Conservation (phyloP, 768 basidiomycete species). For the Boletus speciosus region DNA sequence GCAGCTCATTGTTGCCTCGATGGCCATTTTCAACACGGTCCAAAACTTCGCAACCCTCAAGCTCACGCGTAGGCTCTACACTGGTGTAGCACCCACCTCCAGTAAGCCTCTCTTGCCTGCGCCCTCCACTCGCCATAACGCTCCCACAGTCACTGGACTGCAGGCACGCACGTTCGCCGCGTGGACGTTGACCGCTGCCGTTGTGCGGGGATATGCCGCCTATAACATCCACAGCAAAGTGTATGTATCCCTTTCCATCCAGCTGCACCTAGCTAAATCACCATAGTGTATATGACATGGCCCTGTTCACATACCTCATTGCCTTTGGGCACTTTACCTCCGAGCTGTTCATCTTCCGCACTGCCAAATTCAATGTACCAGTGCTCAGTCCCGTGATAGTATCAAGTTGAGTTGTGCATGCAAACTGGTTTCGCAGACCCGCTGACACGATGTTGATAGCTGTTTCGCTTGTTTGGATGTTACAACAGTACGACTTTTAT, state of each 20-base stretch:
- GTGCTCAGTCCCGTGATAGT: constrained; percentile 78
- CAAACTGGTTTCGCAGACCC: constrained; percentile 11
- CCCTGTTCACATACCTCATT: constrained; percentile 82
- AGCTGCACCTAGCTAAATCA: constrained; percentile 8
- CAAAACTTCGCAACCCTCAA: constrained; percentile 81
- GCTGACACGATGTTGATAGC: constrained; percentile 39
- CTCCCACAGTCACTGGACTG: constrained; percentile 67
- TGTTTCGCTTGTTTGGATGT: constrained; percentile 79
- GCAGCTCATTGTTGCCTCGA: constrained; percentile 77
- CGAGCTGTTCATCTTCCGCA: constrained; percentile 80
- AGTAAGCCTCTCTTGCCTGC: constrained; percentile 28
- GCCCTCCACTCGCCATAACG: not conserved
- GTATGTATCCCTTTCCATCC: constrained; percentile 42
- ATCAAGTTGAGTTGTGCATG: constrained; percentile 59
- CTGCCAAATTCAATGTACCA: constrained; percentile 57
- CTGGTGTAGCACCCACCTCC: constrained; percentile 36
- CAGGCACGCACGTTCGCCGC: constrained; percentile 87
- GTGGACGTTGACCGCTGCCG: constrained; percentile 86
- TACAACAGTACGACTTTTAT: constrained; percentile 78
- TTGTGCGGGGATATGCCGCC: constrained; percentile 83
- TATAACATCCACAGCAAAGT: constrained; percentile 81
- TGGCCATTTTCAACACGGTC: constrained; percentile 80
- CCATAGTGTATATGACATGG: constrained; percentile 84
- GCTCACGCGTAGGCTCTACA: constrained; percentile 77
- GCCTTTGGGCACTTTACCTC: constrained; percentile 88